phyloP scores from a whole-genome alignment of 2,329 filamentous ascomycete species.

The Tolypocladium cylindrosporum region DNA sequence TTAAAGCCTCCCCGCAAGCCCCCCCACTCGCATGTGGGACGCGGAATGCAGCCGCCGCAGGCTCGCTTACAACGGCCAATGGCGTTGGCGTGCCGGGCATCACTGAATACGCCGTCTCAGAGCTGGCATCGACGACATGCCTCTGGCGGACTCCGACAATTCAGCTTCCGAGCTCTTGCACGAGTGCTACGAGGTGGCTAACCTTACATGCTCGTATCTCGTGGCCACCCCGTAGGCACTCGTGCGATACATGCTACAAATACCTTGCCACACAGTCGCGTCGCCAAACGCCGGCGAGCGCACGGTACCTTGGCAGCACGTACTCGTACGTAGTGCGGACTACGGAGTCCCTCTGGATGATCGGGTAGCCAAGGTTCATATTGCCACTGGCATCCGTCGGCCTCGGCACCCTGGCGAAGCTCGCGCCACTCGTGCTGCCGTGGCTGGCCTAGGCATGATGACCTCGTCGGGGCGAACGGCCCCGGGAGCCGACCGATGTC shows the following conservation, averaged over 20 bases:
- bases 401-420: not conserved
- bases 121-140: not conserved
- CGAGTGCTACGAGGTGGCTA: not conserved
- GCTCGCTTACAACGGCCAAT: slow-evolving; percentile 5
- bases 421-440: not conserved
- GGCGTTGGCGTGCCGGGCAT: not conserved
- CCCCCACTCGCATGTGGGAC: not conserved
- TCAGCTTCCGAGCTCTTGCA: too few relatives aligned
- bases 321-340: too few relatives aligned
- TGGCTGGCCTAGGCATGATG: not conserved
- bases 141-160: not conserved
- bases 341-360: too few relatives aligned
- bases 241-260: not conserved
- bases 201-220: not conserved
- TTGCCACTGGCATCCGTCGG: not conserved
- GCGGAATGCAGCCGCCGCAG: slow-evolving; percentile 4
- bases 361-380: not conserved
- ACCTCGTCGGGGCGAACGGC: not conserved
- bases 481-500: not conserved
- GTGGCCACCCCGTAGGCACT: not conserved
- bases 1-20: not conserved
- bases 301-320: not conserved
- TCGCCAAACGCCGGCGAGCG: not conserved
- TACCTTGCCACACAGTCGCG: not conserved
- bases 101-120: not conserved